Conservation (phyloP, 1,284 basidiomycete species). For the Austroboletus niveus region DNA sequence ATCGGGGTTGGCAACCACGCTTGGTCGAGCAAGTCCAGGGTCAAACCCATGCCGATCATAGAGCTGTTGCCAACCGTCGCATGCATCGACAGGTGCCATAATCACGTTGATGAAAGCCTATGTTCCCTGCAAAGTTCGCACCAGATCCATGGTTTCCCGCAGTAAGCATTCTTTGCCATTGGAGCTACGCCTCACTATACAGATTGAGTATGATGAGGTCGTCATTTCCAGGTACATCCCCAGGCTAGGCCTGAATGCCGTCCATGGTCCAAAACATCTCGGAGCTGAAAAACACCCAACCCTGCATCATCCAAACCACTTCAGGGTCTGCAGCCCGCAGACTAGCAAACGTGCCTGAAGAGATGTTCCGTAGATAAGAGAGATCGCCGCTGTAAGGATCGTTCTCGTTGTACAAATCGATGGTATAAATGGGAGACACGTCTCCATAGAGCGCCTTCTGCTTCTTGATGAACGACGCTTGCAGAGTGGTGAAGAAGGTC, state of each 20-base stretch:
- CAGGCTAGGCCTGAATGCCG: constrained; percentile 40
- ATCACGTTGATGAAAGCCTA: constrained; percentile 38
- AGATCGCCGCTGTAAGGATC: constrained; percentile 37
- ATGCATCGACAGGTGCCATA: constrained; percentile 25
- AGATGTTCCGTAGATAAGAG: constrained; percentile 37
- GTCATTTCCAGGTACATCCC: constrained; percentile 36
- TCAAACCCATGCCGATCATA: constrained; percentile 43
- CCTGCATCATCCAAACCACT: constrained; percentile 46
- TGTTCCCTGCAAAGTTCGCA: constrained; percentile 41
- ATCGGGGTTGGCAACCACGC: constrained; percentile 39
- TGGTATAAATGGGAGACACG: constrained; percentile 42
- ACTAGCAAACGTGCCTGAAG: constrained; percentile 34
- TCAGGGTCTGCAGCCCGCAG: constrained; percentile 40
- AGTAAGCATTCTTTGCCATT: constrained; percentile 43
- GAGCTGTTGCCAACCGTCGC: constrained; percentile 19
- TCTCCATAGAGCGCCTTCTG: constrained; percentile 41
- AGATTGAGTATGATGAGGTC: constrained; percentile 45
- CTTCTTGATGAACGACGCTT: constrained; percentile 42
- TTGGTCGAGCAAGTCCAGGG: constrained; percentile 41
- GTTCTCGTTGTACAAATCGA: constrained; percentile 49
- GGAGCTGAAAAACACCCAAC: constrained; percentile 34
- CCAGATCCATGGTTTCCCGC: constrained; percentile 45
- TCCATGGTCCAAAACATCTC: constrained; percentile 40
- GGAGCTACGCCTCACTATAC: constrained; percentile 41
- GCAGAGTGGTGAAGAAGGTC: constrained; percentile 38